Conservation (phyloP, 345 rosid species). For the Bruguiera gymnorhiza region DNA sequence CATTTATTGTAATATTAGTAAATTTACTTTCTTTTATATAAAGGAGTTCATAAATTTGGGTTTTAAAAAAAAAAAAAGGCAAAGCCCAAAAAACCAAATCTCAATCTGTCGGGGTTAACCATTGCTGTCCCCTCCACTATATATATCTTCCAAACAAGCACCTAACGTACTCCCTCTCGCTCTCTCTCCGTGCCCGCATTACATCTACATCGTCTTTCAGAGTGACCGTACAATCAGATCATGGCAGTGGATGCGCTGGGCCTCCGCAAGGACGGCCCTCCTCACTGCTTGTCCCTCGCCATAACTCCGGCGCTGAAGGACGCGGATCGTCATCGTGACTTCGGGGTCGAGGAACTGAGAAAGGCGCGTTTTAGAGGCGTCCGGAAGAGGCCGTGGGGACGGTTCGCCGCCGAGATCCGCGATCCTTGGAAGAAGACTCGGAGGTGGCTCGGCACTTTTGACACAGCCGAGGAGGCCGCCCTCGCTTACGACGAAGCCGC, state of each 20-base stretch:
- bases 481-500: slow-evolving; percentile 41
- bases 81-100: background rate
- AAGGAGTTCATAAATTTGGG: too few species aligned
- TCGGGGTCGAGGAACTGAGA: too few species aligned
- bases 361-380: slow-evolving; percentile 33
- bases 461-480: slow-evolving; percentile 37
- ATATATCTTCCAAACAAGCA: background rate
- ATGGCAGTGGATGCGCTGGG: slow-evolving; percentile 5
- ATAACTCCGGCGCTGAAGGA: background rate
- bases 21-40: too few species aligned
- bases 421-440: slow-evolving; percentile 42
- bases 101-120: slow-evolving; percentile 3
- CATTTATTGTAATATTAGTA: background rate
- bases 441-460: slow-evolving; percentile 38
- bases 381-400: slow-evolving; percentile 38
- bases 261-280: background rate
- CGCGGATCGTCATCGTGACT: too few species aligned
- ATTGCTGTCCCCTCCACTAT: slow-evolving; percentile 2
- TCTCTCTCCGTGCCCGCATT: background rate
- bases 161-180: background rate
- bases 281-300: slow-evolving; percentile 4
- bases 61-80: too few species aligned
- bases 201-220: background rate
- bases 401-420: slow-evolving; percentile 41
- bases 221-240: background rate